Percentiles rank a stretch among this genome's conserved stretches.
These are phyloP conservation scores for Camelina hispida DNA, from an alignment of 345 rosid species.

Conservation along the genomic window DNA sequence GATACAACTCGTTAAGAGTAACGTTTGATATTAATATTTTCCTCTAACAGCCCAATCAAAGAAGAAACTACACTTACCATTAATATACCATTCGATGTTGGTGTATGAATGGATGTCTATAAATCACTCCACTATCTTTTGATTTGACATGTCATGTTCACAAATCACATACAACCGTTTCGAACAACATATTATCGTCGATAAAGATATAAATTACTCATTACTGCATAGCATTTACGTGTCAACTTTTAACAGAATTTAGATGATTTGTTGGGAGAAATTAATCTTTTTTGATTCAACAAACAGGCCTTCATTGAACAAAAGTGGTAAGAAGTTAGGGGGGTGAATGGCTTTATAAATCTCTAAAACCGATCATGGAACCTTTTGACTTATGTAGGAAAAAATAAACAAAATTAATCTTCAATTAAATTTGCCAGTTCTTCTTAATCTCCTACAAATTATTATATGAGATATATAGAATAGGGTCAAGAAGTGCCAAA, in stretches of 20 bases:
- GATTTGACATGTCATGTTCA: slow-evolving; percentile 33
- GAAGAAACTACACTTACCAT: slow-evolving; percentile 17
- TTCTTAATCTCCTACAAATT: not conserved
- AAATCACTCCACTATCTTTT: slow-evolving; percentile 41
- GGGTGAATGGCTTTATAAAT: not conserved
- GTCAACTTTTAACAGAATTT: not conserved
- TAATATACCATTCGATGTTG: slow-evolving; percentile 21
- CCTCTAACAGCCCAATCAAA: slow-evolving; percentile 33
- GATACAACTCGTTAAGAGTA: slow-evolving; percentile 22
- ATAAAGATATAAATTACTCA: not conserved
- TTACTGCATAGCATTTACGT: slow-evolving; percentile 14
- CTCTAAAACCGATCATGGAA: slow-evolving; percentile 25
- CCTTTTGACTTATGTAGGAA: slow-evolving; percentile 29
- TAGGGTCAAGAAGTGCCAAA: slow-evolving; percentile 1
- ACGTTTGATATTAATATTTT: slow-evolving; percentile 30
- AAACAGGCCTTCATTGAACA: slow-evolving; percentile 15
- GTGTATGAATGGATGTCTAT: slow-evolving; percentile 28
- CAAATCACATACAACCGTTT: slow-evolving; percentile 16
- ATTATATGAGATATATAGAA: not conserved
- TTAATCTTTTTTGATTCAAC: not conserved
- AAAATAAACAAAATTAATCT: not conserved
- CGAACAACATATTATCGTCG: not conserved
- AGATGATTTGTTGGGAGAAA: slow-evolving; percentile 8
- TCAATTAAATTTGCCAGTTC: not conserved
- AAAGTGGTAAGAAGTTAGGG: slow-evolving; percentile 21